A percentile compares a stretch with the other conserved stretches of the same genome.
These are phyloP conservation scores for Scheffersomyces illinoinensis DNA, from an alignment of 1,139 yeast genomes.

Conservation along the genomic window DNA sequence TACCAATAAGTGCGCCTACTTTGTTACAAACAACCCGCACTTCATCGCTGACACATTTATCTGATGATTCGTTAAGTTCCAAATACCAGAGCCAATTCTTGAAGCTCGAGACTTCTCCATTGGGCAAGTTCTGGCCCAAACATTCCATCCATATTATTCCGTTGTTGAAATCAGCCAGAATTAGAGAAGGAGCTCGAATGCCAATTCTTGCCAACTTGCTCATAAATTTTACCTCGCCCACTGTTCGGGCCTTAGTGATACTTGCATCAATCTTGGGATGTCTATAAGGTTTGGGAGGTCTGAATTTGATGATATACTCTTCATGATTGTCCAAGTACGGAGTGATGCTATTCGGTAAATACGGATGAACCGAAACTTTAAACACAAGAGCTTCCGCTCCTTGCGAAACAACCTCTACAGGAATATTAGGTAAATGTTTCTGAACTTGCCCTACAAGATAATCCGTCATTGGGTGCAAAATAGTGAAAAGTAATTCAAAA, in stretches of 20 bases:
- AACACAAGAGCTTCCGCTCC: constrained; percentile 97
- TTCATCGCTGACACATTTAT: constrained; percentile 29
- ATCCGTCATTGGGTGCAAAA: constrained; percentile 38
- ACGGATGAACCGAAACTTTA: constrained; percentile 67
- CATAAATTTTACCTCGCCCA: constrained; percentile 81
- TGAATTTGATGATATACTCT: constrained; percentile 69
- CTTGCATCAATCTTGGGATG: constrained; percentile 79
- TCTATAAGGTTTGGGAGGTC: constrained; percentile 89
- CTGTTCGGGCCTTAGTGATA: constrained; percentile 77
- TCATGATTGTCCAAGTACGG: constrained; percentile 21
- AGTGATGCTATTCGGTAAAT: constrained; percentile 30
- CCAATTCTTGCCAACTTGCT: constrained; percentile 56
- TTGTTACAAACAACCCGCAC: constrained; percentile 44
- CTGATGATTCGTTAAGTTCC: constrained; percentile 32
- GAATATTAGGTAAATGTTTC: constrained; percentile 45
- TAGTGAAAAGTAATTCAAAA: not conserved
- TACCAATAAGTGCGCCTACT: constrained; percentile 73
- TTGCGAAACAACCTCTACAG: constrained; percentile 65
- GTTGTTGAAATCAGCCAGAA: constrained; percentile 70
- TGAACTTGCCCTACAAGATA: constrained; percentile 42
- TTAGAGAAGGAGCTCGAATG: constrained; percentile 65
- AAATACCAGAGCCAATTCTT: constrained; percentile 73
- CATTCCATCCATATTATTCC: constrained; percentile 92
- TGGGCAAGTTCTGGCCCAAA: constrained; percentile 53
- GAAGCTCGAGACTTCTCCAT: constrained; percentile 55